Percentiles rank a stretch among this genome's conserved stretches.
These are phyloP conservation scores for Talaromyces albobiverticillius DNA, from an alignment of 2,329 filamentous ascomycete species.

Conservation along the genomic window DNA sequence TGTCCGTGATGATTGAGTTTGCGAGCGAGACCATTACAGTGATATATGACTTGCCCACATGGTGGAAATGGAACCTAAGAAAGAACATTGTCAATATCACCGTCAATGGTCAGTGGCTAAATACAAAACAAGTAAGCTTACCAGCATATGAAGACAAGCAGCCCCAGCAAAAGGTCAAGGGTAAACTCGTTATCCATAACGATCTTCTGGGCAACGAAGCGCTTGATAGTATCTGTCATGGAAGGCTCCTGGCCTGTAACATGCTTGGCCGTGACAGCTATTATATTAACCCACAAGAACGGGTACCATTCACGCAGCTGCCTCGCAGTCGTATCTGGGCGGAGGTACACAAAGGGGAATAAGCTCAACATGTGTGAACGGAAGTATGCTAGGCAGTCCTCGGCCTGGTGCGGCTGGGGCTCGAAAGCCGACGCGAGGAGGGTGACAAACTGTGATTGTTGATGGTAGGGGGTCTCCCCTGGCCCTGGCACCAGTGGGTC, in stretches of 20 bases:
- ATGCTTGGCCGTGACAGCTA: conserved; percentile 7
- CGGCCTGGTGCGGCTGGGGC: not conserved
- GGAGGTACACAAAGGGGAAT: conserved; percentile 4
- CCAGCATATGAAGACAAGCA: conserved; percentile 8
- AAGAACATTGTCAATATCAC: not conserved
- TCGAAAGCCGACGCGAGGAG: not conserved
- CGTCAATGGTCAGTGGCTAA: too few species aligned
- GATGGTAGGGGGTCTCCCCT: not conserved
- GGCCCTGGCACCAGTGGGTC: not conserved
- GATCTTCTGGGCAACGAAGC: conserved; percentile 5
- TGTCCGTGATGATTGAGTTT: conserved; percentile 1
- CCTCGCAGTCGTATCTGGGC: conserved; percentile 1
- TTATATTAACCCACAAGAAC: conserved; percentile 6
- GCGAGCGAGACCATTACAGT: not conserved
- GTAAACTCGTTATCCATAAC: conserved; percentile 6
- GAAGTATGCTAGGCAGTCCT: conserved; percentile 8
- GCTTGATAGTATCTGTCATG: conserved; percentile 5
- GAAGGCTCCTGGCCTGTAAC: not conserved
- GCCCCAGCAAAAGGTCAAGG: conserved; percentile 2
- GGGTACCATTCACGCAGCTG: conserved; percentile 6
- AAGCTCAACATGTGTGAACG: not conserved
- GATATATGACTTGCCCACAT: conserved; percentile 3
- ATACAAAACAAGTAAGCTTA: not conserved
- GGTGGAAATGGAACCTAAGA: conserved; percentile 5
- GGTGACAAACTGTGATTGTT: not conserved